These are phyloP conservation scores for Hericium erinaceus DNA, from an alignment of 768 basidiomycete species.

Conservation along the genomic window DNA sequence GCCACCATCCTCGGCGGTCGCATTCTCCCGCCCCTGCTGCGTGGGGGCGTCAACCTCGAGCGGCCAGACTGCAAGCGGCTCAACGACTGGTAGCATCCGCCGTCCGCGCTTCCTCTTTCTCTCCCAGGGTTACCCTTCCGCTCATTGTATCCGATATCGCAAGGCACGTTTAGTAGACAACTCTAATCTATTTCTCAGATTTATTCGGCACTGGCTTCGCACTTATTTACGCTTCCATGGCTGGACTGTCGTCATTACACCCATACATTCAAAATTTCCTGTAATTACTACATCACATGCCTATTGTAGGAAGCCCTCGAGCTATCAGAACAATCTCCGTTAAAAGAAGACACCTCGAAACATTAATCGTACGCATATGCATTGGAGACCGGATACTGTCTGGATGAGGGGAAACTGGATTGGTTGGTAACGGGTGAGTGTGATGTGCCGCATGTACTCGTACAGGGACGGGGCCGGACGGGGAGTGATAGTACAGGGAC, in stretches of 20 bases:
- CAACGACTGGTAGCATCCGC: slow-evolving; percentile 53
- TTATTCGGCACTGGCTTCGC: neutral
- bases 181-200: neutral
- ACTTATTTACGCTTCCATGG: neutral
- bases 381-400: neutral
- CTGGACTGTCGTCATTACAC: neutral
- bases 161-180: neutral
- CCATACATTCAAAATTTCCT: neutral
- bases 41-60: slow-evolving; percentile 77
- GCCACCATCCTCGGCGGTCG: slow-evolving; percentile 82
- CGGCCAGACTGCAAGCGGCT: slow-evolving; percentile 58
- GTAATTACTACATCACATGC: neutral
- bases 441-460: neutral
- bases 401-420: neutral
- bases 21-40: slow-evolving; percentile 75
- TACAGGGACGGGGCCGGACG: neutral
- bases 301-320: neutral
- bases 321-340: too few species aligned
- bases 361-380: neutral
- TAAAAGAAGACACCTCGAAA: neutral
- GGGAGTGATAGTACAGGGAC: neutral
- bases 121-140: neutral
- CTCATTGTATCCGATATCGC: neutral
- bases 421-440: neutral
- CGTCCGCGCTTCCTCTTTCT: neutral